These are phyloP conservation scores for Clavispora vitiphila DNA, from an alignment of 805 yeast genomes.

Conservation along the genomic window DNA sequence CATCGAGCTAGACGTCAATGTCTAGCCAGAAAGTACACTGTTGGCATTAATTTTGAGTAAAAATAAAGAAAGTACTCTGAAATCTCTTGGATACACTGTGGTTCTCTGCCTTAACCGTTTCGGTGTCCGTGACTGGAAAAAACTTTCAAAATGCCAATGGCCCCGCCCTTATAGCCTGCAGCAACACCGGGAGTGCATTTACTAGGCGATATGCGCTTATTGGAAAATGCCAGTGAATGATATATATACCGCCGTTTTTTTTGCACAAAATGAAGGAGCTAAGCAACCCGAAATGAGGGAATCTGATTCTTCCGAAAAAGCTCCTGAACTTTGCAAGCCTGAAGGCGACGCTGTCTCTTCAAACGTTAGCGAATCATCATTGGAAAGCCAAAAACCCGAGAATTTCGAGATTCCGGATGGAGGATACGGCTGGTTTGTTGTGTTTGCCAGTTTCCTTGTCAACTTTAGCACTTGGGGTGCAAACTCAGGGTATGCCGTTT, in stretches of 20 bases:
- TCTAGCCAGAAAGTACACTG: too few relatives aligned
- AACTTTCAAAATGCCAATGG: too few relatives aligned
- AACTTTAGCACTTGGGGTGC: slow-evolving; percentile 72
- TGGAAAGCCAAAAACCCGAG: not conserved
- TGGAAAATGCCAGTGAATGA: not conserved
- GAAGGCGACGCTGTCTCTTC: not conserved
- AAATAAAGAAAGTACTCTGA: too few relatives aligned
- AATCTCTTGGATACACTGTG: too few relatives aligned
- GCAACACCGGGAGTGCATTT: not conserved
- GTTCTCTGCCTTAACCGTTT: too few relatives aligned
- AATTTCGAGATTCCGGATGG: slow-evolving; percentile 38
- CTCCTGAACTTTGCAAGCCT: too few relatives aligned
- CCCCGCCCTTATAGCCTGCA: not conserved
- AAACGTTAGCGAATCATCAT: not conserved
- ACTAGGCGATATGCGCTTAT: not conserved
- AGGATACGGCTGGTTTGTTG: slow-evolving; percentile 66
- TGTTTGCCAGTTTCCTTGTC: slow-evolving; percentile 43
- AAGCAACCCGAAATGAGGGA: too few relatives aligned
- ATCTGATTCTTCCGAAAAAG: too few relatives aligned
- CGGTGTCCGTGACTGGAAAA: too few relatives aligned
- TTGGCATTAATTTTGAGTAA: too few relatives aligned
- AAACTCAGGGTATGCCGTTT: slow-evolving; percentile 62
- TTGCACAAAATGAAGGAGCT: too few relatives aligned
- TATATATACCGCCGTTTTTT: not conserved
- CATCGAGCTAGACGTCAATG: too few relatives aligned